Base-by-base conservation (phyloP, 768 basidiomycete species). In the Lyophyllum decastes region DNA sequence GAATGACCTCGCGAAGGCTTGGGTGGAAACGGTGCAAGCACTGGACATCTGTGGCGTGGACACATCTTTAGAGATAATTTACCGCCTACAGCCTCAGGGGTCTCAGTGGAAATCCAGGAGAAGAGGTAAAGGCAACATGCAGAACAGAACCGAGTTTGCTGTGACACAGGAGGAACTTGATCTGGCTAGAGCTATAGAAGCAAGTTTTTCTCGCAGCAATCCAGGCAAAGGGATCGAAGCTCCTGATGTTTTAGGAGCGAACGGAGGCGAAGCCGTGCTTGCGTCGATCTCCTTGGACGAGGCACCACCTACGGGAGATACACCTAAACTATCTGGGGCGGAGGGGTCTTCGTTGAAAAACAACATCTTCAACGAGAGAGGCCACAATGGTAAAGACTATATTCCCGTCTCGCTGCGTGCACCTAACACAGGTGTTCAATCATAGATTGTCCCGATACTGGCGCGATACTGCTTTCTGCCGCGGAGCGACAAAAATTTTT, bases 51-150 rank as follows among this genome's bases (percentile, higher is more conserved):
- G 61, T 0, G 68, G 64, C 11, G 70, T 87, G 12, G 74, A 81
- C 53, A 64, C 67, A 4, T 71, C 66, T 22, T 68, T 86, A 45
- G 74, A 81, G 54, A 61, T 87, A 33, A 70, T 85, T 0, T 89
- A 89, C 64, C 83, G 84, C 25, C 64, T 72, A 12, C 75, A 75
- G 58, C 70, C 75, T 43, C 57, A 63, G 24, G 51, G 56, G 2
- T 48, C 55, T 35, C 26, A 55, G 12, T 24, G 59, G 47, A 64
- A 60, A 45, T 43, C 61, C 27, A 72, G 68, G 53, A 35, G 58
- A 1, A 67, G 64, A 26, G 38, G 54, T 2, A 68, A 68, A 24
- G 45, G 51, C 22, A 60, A 57, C 25, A 51, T 46, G 25, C 43
- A 34, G 12, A 33, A 27, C 14, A 53, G 4, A 24, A 19, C 33